Evolutionary conservation across 2,329 filamentous ascomycete species (phyloP), one percentile per base, ranked within the genome.

Genomic region (Zymoseptoria brevis): DNA sequence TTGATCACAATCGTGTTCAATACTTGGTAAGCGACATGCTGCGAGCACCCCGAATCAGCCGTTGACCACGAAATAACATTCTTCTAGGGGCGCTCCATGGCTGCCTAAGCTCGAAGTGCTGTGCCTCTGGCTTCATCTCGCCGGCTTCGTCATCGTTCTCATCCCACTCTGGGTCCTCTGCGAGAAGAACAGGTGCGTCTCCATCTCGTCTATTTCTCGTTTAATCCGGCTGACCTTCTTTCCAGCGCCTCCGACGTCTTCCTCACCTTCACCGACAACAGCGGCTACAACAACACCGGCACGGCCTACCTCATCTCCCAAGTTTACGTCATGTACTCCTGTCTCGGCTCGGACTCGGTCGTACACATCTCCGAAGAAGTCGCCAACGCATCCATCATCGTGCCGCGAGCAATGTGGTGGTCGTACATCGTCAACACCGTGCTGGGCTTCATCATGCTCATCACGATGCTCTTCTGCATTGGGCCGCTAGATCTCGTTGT

Each of bases 301-400:
- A 63, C 68, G 1, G 67, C 68, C 2, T 69, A 66, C 51, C 51
- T 71, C n/a, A 66, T 69, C 54, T 66, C 65, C 19, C 68, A 71
- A 55, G 66, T 69, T 24, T 64, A 62, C 21, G 62, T 64, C 30
- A 62, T 68, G 55, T 69, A 67, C 58, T 68, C 63, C 60, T 65
- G 66, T 35, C 60, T 71, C 8, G 69, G 69, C 8, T 67, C 64
- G 6, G 69, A 71, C 53, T 64, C 59, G 19, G 67, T 68, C 4
- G 68, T 69, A 3, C 71, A 73, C 56, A 71, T 73, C 41, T 64
- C 68, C n/a, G 72, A 74, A 55, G 70, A 73, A 54, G 68, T 68
- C n/a, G 61, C 67, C 29, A 63, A 73, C 57, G 70, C 71, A 13
- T 64, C 65, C 11, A 56, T 68, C 24, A 63, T 62, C 45, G 66